A percentile compares a stretch with the other conserved stretches of the same genome.
Evolutionary conservation across 306 rosid species (phyloP).

Genomic region (Trichosanthes cucumerina): DNA sequence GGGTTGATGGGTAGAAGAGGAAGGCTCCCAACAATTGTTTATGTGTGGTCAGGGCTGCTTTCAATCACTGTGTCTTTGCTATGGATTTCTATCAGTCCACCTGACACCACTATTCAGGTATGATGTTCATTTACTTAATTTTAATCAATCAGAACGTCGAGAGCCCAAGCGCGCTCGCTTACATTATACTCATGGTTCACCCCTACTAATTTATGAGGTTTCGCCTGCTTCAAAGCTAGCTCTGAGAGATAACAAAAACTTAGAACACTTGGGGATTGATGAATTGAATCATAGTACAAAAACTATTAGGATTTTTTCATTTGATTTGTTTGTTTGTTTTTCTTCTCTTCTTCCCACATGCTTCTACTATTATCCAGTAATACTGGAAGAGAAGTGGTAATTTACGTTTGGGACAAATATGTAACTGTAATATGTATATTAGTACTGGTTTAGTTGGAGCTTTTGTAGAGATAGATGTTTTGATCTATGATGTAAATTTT

Average conservation of each 20-base stretch:
- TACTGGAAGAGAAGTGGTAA: not conserved
- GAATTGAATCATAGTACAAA: not conserved
- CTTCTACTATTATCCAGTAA: not conserved
- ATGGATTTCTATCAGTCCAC: constrained; percentile 53
- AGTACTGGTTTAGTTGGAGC: not conserved
- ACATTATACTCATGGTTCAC: not conserved
- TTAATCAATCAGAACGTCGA: not conserved
- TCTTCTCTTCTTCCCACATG: not conserved
- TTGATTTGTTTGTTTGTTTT: not conserved
- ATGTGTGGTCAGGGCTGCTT: constrained; percentile 66
- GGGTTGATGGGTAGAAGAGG: constrained; percentile 91
- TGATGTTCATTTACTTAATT: constrained; percentile 6
- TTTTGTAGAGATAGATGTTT: constrained; percentile 4
- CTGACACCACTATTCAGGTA: constrained; percentile 17
- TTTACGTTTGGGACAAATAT: not conserved
- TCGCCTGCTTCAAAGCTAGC: not conserved
- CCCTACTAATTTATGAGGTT: not conserved
- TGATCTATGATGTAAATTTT: constrained; percentile 1
- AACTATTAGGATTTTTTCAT: not conserved
- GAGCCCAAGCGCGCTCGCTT: not conserved
- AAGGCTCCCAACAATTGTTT: constrained; percentile 58
- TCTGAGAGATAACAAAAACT: not conserved
- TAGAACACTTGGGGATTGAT: not conserved
- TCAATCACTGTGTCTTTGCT: constrained; percentile 67
- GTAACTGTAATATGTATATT: not conserved